Percentiles rank a stretch among this genome's conserved stretches.
These are phyloP conservation scores for Shiraia sp. DNA, from an alignment of 2,329 filamentous ascomycete genomes.

Conservation along the genomic window DNA sequence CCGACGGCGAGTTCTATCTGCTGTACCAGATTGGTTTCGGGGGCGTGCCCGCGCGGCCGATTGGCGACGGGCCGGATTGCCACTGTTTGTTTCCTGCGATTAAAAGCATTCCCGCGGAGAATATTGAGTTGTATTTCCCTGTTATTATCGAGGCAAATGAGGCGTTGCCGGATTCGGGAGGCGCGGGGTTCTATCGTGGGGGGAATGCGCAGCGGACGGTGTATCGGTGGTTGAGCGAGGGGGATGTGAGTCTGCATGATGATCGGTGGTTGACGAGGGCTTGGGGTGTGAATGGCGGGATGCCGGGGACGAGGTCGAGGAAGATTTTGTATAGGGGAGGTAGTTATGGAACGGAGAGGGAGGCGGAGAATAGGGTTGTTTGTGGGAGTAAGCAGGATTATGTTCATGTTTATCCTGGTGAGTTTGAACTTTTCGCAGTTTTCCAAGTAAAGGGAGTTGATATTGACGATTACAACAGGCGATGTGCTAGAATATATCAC, in stretches of 20 bases:
- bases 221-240: slow-evolving; percentile 52
- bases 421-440: slow-evolving; percentile 2
- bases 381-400: slow-evolving; percentile 55
- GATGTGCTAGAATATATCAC: slow-evolving; percentile 57
- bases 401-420: slow-evolving; percentile 48
- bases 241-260: slow-evolving; percentile 54
- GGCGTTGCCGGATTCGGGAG: slow-evolving; percentile 53
- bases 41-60: slow-evolving; percentile 53
- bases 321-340: slow-evolving; percentile 52
- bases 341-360: slow-evolving; percentile 34
- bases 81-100: slow-evolving; percentile 57
- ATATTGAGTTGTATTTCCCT: slow-evolving; percentile 54
- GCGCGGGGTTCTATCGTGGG: slow-evolving; percentile 52
- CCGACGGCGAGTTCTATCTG: slow-evolving; percentile 54
- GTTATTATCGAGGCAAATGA: slow-evolving; percentile 55
- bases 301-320: slow-evolving; percentile 49
- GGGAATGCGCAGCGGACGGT: slow-evolving; percentile 55
- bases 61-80: slow-evolving; percentile 55
- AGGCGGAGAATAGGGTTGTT: slow-evolving; percentile 41
- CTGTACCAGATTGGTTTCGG: slow-evolving; percentile 58
- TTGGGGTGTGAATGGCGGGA: slow-evolving; percentile 54
- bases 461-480: slow-evolving; percentile 24
- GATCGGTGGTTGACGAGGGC: slow-evolving; percentile 56
- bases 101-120: slow-evolving; percentile 56
- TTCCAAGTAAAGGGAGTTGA: not conserved